These are phyloP conservation scores for Apodospora peruviana DNA, from an alignment of 495 filamentous ascomycete genomes.

Conservation along the genomic window DNA sequence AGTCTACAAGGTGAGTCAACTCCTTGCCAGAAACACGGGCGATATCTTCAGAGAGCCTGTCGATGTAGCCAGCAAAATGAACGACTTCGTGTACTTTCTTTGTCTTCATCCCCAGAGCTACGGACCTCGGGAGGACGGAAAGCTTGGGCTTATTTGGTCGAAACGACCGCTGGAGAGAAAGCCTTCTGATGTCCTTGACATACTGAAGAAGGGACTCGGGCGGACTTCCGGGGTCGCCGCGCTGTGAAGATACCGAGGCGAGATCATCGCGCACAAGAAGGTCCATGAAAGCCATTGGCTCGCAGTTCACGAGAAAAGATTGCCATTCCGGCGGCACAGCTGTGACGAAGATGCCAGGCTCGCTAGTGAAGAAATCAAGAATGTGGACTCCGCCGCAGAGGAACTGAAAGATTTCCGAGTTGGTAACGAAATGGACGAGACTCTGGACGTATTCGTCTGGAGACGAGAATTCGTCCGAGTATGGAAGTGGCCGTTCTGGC, in stretches of 20 bases:
- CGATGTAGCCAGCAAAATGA: slow-evolving; percentile 53
- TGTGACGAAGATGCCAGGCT: slow-evolving; percentile 66
- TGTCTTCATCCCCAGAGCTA: slow-evolving; percentile 86
- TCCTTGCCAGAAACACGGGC: slow-evolving; percentile 24
- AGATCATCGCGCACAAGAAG: slow-evolving; percentile 74
- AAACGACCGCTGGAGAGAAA: slow-evolving; percentile 63
- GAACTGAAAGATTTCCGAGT: slow-evolving; percentile 72
- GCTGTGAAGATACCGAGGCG: slow-evolving; percentile 21
- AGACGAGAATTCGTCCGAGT: slow-evolving; percentile 37
- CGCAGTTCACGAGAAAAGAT: slow-evolving; percentile 61
- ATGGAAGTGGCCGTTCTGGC: slow-evolving; percentile 37
- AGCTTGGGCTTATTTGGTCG: slow-evolving; percentile 32
- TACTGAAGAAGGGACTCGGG: slow-evolving; percentile 68
- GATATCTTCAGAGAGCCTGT: slow-evolving; percentile 49
- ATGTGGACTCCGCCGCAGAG: slow-evolving; percentile 93
- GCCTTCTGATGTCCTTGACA: slow-evolving; percentile 63
- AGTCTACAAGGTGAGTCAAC: slow-evolving; percentile 91
- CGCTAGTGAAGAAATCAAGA: slow-evolving; percentile 88
- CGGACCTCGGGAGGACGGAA: slow-evolving; percentile 54
- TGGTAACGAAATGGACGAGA: slow-evolving; percentile 69
- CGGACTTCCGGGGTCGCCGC: slow-evolving; percentile 43
- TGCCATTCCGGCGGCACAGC: slow-evolving; percentile 77
- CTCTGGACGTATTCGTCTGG: slow-evolving; percentile 70
- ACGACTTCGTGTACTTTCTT: slow-evolving; percentile 94
- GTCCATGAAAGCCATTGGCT: slow-evolving; percentile 70